These are phyloP conservation scores for Graphilbum fragrans DNA, from an alignment of 2,329 filamentous ascomycete genomes.

Conservation along the genomic window DNA sequence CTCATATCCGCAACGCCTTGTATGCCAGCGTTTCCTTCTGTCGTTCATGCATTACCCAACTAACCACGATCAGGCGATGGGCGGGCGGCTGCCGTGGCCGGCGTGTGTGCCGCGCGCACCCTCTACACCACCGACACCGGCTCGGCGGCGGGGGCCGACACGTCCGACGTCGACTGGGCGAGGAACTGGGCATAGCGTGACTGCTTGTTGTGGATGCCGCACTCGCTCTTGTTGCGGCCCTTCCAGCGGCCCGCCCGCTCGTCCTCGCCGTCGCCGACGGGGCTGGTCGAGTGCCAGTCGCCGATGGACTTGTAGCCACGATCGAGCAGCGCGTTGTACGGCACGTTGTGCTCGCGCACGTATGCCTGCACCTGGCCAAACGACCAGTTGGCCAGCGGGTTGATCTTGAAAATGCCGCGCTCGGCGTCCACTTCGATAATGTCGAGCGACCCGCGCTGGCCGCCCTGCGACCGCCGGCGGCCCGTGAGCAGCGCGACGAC, in stretches of 20 bases:
- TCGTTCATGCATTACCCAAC: too few relatives aligned
- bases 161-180: background rate
- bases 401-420: conserved; percentile 88
- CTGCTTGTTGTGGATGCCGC: conserved; percentile 96
- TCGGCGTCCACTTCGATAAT: conserved; percentile 87
- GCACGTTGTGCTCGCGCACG: conserved; percentile 73
- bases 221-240: conserved; percentile 91
- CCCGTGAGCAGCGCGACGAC: conserved; percentile 89
- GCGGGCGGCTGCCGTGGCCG: too few relatives aligned
- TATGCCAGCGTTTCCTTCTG: too few relatives aligned
- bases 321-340: conserved; percentile 87
- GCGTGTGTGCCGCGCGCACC: too few relatives aligned
- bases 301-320: conserved; percentile 95
- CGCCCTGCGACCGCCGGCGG: conserved; percentile 82
- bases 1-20: too few relatives aligned
- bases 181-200: conserved; percentile 85
- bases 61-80: too few relatives aligned
- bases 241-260: conserved; percentile 96
- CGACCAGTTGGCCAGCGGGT: conserved; percentile 88
- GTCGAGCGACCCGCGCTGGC: conserved; percentile 78
- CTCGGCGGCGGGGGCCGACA: background rate
- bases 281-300: conserved; percentile 94
- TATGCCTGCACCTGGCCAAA: conserved; percentile 86
- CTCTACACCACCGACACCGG: too few relatives aligned
- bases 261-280: conserved; percentile 82